Base-by-base conservation (phyloP, 192 early-diverging fungal genomes). In the Coemansia sp. region DNA sequence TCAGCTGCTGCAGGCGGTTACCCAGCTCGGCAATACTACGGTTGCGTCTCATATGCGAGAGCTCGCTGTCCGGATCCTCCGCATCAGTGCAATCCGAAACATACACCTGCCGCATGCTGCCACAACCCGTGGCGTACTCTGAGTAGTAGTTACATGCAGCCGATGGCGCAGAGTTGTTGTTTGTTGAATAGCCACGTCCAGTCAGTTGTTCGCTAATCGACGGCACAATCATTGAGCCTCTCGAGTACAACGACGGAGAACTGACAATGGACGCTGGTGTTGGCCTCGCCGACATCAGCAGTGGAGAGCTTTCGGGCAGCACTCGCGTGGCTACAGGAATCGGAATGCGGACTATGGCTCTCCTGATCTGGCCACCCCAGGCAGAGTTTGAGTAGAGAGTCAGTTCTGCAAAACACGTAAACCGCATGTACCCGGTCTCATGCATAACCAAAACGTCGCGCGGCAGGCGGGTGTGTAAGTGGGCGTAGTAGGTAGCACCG, bases 1-100 rank as follows among this genome's bases (percentile, higher is more conserved):
- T 76, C 22, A 82, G 54, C 46, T 76, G 73, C 66, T 82, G 73
- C 47, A 82, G 47, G 9, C 69, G 64, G 1, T 43, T 58, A 1
- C 79, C 67, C 19, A 76, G 45, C 45, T 82, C 79, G 25, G 70
- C 67, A 4, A 82, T 72, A 38, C 73, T 72, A 3, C 73, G 54
- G 1, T 65, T 70, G 12, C 67, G 76, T 31, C 59, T 63, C 5
- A 69, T 54, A 54, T 17, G 27, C 51, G 27, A 32, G 51, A 54
- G 51, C 14, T 54, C 51, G 29, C 51, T 54, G 27, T 54, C 51
- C 29, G 27, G 27, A 54, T 54, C 51, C 51, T 54, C 51, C 2
- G 51, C 27, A 6, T 31, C 27, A 12, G 29, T 14, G 27, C 51
- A 54, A 14, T 54, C 51, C 15, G 17, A 17, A n/a, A 17, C 17